These are phyloP conservation scores for Neopestalotiopsis sp. DNA, from an alignment of 2,329 filamentous ascomycete species.

Conservation along the genomic window DNA sequence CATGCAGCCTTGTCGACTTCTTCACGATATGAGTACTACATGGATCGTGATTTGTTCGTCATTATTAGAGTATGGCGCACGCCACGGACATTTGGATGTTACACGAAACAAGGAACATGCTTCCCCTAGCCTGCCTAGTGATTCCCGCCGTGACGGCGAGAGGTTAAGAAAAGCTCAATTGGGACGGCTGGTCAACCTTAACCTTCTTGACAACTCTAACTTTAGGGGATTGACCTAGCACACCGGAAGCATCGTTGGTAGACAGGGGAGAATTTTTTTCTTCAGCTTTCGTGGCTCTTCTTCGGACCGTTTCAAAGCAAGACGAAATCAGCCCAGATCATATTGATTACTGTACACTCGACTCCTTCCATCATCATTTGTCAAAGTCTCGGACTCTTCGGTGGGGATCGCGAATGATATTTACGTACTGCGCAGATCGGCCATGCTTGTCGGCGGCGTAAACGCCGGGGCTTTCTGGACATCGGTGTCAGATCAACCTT, in stretches of 20 bases:
- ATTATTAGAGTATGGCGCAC: background rate
- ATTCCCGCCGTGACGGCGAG: background rate
- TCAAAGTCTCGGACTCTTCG: no score
- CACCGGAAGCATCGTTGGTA: background rate
- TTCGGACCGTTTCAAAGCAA: no score
- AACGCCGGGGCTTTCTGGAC: background rate
- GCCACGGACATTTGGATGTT: background rate
- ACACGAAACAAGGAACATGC: background rate
- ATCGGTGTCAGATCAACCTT: background rate
- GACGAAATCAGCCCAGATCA: no score
- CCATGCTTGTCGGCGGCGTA: background rate
- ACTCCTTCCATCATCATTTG: no score
- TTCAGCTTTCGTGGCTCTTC: no score
- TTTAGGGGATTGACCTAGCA: background rate
- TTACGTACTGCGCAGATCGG: background rate
- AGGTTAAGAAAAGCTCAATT: background rate
- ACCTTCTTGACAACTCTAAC: conserved; percentile 4
- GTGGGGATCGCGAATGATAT: background rate
- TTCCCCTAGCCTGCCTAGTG: background rate
- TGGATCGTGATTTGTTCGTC: no score
- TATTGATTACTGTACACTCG: no score
- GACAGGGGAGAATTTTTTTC: no score
- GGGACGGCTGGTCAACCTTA: background rate
- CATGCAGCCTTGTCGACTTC: no score
- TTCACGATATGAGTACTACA: no score